Evolutionary conservation across 2,329 filamentous ascomycete genomes (phyloP), one percentile per base, ranked within the genome.

Genomic region (Monilinia fructicola): DNA sequence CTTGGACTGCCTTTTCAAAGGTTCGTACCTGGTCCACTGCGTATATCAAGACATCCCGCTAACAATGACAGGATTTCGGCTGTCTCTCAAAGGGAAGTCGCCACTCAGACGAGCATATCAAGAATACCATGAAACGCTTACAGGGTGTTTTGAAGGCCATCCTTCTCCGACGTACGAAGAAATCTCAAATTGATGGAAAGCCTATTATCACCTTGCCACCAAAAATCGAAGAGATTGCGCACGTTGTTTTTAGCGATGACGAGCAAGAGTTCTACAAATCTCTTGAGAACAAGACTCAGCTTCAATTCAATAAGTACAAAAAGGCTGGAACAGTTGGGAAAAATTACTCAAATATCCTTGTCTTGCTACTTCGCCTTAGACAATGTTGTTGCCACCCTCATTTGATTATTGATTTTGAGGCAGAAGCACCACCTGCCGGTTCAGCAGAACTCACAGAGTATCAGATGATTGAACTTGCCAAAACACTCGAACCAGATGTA

Each of bases 111-210:
- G 68, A 26, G 50, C 26, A 72, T 54, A 50, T 67, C 3, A 69
- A 78, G 26, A 74, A 74, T 52, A 88, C 88, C 2, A 92, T 96
- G 87, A 79, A 79, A 62, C 86, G 88, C 71, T 79, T 97, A 6
- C 91, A 92, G 67, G 86, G 87, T 7, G 78, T 97, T 6, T 84
- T 96, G 48, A 92, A 91, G 73, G 90, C 90, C 1, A 87, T 93
- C 58, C 88, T 96, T 79, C 82, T 97, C 60, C 89, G 93, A 38
- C 89, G 93, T 26, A 93, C 89, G 66, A 97, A 97, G 78, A 83
- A 85, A 44, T 92, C 92, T 0, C 79, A 85, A 69, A 88, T 96
- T 65, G 89, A 97, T 74, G 93, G 92, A 10, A 84, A 91, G 71
- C 91, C 90, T 0, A 91, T 94, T 66, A 80, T 93, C 55, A 79